Conservation (phyloP, 2,329 filamentous ascomycete genomes). For the Monilinia vaccinii-corymbosi region DNA sequence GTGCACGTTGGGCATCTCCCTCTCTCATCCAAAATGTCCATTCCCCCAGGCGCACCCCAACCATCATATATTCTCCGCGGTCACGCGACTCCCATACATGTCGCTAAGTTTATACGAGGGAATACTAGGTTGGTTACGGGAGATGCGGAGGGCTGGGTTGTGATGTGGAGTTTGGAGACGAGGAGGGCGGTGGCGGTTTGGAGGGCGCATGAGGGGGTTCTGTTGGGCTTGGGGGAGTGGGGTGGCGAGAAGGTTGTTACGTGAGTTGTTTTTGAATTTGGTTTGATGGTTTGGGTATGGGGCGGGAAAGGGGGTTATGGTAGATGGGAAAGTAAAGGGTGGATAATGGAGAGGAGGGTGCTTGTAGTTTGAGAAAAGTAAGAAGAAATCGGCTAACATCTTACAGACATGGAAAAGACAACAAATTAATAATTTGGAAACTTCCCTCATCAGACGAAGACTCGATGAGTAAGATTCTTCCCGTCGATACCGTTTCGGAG, state of each 20-base stretch:
- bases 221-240: slow-evolving; percentile 69
- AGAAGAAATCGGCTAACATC: not conserved
- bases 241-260: slow-evolving; percentile 68
- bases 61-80: slow-evolving; percentile 64
- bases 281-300: not conserved
- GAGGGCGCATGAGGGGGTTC: slow-evolving; percentile 65
- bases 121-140: slow-evolving; percentile 77
- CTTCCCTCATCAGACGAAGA: slow-evolving; percentile 52
- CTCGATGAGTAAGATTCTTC: slow-evolving; percentile 57
- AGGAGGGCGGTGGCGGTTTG: slow-evolving; percentile 79
- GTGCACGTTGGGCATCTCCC: not conserved
- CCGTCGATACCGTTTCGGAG: slow-evolving; percentile 51
- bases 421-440: slow-evolving; percentile 79
- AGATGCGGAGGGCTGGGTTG: slow-evolving; percentile 82
- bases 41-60: slow-evolving; percentile 21
- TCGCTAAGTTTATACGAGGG: slow-evolving; percentile 58
- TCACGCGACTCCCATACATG: slow-evolving; percentile 72
- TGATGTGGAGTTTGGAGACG: slow-evolving; percentile 75
- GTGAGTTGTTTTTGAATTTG: slow-evolving; percentile 42
- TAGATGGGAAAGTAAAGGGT: not conserved
- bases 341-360: too few species aligned
- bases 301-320: not conserved
- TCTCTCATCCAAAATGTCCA: slow-evolving; percentile 16
- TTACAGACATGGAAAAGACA: slow-evolving; percentile 77
- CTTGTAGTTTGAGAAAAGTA: not conserved